Base-by-base conservation (phyloP, 2,329 filamentous ascomycete species). In the Pseudocercospora fijiensis region DNA sequence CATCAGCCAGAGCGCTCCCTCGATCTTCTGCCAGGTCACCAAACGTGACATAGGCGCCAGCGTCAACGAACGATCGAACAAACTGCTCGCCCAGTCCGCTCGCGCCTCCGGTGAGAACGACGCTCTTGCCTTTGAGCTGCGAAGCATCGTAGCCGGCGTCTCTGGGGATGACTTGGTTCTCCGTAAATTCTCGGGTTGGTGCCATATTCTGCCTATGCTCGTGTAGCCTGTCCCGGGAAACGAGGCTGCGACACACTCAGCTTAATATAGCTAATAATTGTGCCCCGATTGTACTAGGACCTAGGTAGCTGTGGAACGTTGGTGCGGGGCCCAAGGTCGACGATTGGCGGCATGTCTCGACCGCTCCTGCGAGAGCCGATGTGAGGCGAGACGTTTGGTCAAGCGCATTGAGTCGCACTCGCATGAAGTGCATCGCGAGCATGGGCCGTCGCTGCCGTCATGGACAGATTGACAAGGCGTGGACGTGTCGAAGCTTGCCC, bases 31-130 rank as follows among this genome's bases (percentile, higher is more conserved):
- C 67, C 13, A 77, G 58, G 55, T 77, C 76, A 47, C 70, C 75
- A 57, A 78, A 74, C 6, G 75, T 77, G 6, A 78, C 75, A 49
- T 70, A 73, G 0, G 76, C 74, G 1, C 76, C 75, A 4, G 69
- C 68, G 9, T 62, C 63, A 45, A 73, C 74, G 58, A 76, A 76
- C 27, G 68, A 63, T 13, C 75, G 71, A 41, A 75, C 71, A 53
- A 71, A 72, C 33, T 71, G 71, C 55, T 76, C 74, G 30, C 76
- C 76, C 56, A 78, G 74, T 22, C 76, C 76, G 66, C 74, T 76
- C 26, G 75, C 80, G 10, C 81, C 81, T n/a, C 81, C 80, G 1
- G 81, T 83, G 16, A 83, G 76, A 22, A 83, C 76, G 24, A 82
- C 79, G 0, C 78, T 80, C 66, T 82, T 83, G 27, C 78, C 80